Conservation (phyloP, 2,329 filamentous ascomycete genomes). For the Rhinocladiella similis region DNA sequence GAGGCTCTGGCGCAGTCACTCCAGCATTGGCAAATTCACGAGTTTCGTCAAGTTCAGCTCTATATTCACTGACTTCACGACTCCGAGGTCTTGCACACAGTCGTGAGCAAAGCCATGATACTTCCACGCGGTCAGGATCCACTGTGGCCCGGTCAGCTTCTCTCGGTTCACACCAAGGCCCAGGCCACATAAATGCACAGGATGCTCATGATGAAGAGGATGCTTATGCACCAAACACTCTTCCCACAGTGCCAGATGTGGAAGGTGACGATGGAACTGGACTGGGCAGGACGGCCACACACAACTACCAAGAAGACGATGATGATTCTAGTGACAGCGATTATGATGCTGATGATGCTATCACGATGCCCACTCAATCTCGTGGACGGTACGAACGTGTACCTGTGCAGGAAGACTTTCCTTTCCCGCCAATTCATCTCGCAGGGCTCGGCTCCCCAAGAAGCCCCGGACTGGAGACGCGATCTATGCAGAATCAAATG, state of each 20-base stretch:
- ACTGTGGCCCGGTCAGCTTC: slow-evolving; percentile 39
- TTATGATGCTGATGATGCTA: slow-evolving; percentile 16
- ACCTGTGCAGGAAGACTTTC: slow-evolving; percentile 18
- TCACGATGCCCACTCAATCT: slow-evolving; percentile 16
- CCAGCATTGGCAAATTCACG: slow-evolving; percentile 35
- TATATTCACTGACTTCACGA: slow-evolving; percentile 38
- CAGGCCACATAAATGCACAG: slow-evolving; percentile 36
- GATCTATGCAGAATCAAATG: slow-evolving; percentile 1
- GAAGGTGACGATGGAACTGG: slow-evolving; percentile 34
- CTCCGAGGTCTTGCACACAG: slow-evolving; percentile 43
- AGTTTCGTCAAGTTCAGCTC: slow-evolving; percentile 31
- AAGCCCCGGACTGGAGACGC: slow-evolving; percentile 17
- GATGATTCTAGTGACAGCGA: slow-evolving; percentile 30
- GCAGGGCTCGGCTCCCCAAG: slow-evolving; percentile 27
- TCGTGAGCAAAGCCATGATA: slow-evolving; percentile 37
- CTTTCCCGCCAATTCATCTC: slow-evolving; percentile 18
- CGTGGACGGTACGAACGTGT: slow-evolving; percentile 14
- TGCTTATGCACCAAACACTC: slow-evolving; percentile 23
- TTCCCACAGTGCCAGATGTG: slow-evolving; percentile 19
- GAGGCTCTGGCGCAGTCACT: slow-evolving; percentile 22
- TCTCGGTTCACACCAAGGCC: slow-evolving; percentile 42
- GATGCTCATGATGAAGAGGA: slow-evolving; percentile 31
- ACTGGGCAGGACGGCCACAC: slow-evolving; percentile 31
- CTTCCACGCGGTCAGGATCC: slow-evolving; percentile 32
- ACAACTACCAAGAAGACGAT: slow-evolving; percentile 39